A percentile compares a stretch with the other conserved stretches of the same genome.
phyloP scores from a whole-genome alignment of 345 rosid genomes.

The Passiflora organensis region DNA sequence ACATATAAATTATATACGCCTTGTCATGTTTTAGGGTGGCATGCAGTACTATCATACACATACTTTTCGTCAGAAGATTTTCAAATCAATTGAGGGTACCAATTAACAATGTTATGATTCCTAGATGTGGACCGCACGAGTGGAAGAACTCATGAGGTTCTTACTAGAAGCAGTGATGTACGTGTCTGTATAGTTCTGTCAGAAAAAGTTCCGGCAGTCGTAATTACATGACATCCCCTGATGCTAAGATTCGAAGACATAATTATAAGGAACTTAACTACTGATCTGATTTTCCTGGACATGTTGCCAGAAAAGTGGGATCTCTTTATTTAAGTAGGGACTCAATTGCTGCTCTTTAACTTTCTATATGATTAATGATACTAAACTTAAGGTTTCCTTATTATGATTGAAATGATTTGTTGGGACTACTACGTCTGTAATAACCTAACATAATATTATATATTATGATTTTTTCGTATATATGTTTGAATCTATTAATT shows the following conservation, averaged over 20 bases:
- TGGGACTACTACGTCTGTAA: not conserved
- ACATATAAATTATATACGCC: constrained; percentile 16
- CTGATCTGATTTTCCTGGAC: constrained; percentile 12
- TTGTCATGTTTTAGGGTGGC: too few relatives aligned
- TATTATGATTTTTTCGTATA: not conserved
- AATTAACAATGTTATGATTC: constrained; percentile 17
- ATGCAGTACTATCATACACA: too few relatives aligned
- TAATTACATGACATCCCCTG: constrained; percentile 9
- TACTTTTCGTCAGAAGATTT: too few relatives aligned
- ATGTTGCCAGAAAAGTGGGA: constrained; percentile 24
- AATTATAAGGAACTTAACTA: constrained; percentile 1
- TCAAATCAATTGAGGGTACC: too few relatives aligned
- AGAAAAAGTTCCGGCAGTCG: constrained; percentile 25
- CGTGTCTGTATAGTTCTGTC: constrained; percentile 11
- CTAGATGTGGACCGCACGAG: constrained; percentile 19
- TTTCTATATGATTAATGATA: constrained; percentile 24
- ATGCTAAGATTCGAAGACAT: constrained; percentile 8
- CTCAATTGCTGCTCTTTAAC: constrained; percentile 38
- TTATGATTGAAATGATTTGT: not conserved
- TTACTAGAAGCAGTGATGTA: not conserved
- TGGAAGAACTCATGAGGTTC: constrained; percentile 27
- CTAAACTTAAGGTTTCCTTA: not conserved
- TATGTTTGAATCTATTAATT: not conserved
- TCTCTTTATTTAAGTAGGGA: constrained; percentile 41
- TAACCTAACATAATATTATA: too few relatives aligned